A percentile compares a stretch with the other conserved stretches of the same genome.
Conservation (phyloP, 2,329 filamentous ascomycete genomes). For the Pochonia chlamydosporia region DNA sequence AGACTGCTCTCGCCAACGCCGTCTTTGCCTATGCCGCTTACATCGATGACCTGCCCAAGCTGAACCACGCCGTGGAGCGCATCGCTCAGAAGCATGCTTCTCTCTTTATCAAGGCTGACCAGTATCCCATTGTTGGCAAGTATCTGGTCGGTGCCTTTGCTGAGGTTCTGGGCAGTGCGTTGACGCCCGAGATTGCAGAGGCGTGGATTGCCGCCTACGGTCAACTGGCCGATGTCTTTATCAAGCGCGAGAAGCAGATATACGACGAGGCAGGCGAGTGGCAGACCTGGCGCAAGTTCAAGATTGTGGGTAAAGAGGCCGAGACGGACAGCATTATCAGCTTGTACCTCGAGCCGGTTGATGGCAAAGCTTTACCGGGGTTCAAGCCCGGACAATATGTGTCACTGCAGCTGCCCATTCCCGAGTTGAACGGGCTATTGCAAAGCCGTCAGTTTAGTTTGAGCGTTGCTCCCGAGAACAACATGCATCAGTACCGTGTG, state of each 20-base stretch:
- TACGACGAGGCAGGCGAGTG: conserved; percentile 46
- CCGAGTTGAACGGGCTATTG: conserved; percentile 49
- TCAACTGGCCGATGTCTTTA: conserved; percentile 66
- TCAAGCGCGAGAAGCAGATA: conserved; percentile 55
- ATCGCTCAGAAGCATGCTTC: conserved; percentile 74
- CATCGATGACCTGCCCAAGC: conserved; percentile 61
- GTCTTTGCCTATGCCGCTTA: conserved; percentile 68
- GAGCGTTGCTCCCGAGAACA: conserved; percentile 47
- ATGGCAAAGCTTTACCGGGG: conserved; percentile 47
- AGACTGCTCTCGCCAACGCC: conserved; percentile 61
- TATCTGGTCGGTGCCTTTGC: conserved; percentile 64
- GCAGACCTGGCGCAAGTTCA: conserved; percentile 45
- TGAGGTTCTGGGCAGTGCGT: conserved; percentile 58
- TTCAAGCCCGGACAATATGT: conserved; percentile 72
- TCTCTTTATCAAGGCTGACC: conserved; percentile 61
- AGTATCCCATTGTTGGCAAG: conserved; percentile 66
- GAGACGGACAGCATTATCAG: conserved; percentile 59
- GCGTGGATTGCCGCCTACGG: conserved; percentile 70
- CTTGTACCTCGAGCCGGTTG: conserved; percentile 62
- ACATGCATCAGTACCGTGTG: conserved; percentile 60
- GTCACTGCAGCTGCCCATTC: conserved; percentile 56
- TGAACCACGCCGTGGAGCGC: conserved; percentile 53
- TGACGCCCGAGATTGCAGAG: conserved; percentile 60
- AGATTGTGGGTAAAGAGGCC: conserved; percentile 52
- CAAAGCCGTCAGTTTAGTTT: conserved; percentile 75